Percentiles rank a stretch among this genome's conserved stretches.
Conservation (phyloP, 768 basidiomycete species). For the Lentinula lateritia region DNA sequence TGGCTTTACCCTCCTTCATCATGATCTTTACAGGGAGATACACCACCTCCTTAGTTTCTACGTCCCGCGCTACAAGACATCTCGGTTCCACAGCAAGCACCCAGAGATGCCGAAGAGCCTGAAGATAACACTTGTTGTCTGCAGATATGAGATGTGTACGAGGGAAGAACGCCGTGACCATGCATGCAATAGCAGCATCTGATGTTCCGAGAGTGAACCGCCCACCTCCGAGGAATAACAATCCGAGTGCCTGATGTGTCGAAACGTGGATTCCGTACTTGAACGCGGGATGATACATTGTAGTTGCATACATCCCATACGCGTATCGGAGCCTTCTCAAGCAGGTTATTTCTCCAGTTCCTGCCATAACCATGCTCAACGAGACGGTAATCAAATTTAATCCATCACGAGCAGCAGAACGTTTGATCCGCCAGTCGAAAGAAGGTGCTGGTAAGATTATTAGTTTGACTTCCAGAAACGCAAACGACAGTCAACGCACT, state of each 20-base stretch:
- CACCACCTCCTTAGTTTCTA: constrained; percentile 85
- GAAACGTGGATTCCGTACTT: constrained; percentile 89
- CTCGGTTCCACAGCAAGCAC: constrained; percentile 92
- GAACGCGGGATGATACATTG: constrained; percentile 56
- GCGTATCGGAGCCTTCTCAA: constrained; percentile 82
- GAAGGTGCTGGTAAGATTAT: constrained; percentile 46
- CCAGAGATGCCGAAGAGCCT: constrained; percentile 94
- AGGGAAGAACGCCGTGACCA: constrained; percentile 91
- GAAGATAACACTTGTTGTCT: constrained; percentile 88
- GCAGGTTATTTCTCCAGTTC: constrained; percentile 90
- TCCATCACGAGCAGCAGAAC: constrained; percentile 82
- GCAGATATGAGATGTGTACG: constrained; percentile 72
- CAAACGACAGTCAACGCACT: constrained; percentile 36
- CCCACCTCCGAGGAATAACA: constrained; percentile 92
- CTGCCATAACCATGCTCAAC: constrained; percentile 93
- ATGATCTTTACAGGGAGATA: constrained; percentile 91
- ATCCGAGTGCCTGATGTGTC: constrained; percentile 83
- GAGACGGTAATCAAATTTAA: constrained; percentile 84
- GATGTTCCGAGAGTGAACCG: constrained; percentile 90
- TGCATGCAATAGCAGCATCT: constrained; percentile 83
- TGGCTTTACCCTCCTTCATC: constrained; percentile 57
- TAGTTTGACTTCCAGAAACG: neutral
- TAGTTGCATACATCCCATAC: constrained; percentile 77
- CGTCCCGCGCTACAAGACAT: constrained; percentile 87
- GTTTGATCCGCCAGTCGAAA: constrained; percentile 85